phyloP scores from a whole-genome alignment of 129 eudicot genomes.

The Flaveria brownii region DNA sequence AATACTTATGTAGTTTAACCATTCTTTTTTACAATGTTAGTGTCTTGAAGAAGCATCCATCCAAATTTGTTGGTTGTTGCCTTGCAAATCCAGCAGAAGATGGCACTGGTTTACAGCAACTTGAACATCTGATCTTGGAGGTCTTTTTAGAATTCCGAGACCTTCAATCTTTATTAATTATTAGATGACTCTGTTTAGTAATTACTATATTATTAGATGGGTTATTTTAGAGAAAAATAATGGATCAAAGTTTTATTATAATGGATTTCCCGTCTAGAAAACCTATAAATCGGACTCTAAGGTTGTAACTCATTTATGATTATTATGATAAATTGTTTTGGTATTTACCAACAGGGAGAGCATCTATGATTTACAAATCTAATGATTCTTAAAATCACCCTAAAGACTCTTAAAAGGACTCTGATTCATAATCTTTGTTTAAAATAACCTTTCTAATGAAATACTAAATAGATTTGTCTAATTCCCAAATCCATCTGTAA shows the following conservation, averaged over 20 bases:
- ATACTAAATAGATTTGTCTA: not conserved
- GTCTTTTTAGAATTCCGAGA: constrained; percentile 29
- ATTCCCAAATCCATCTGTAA: not conserved
- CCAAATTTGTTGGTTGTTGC: constrained; percentile 86
- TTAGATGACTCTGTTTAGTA: not conserved
- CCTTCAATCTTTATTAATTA: not conserved
- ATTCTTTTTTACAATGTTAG: constrained; percentile 40
- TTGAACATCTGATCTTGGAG: constrained; percentile 63
- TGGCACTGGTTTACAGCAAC: constrained; percentile 69
- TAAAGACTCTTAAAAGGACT: not conserved
- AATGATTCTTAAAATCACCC: not conserved
- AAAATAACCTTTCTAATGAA: not conserved
- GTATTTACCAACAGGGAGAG: not conserved
- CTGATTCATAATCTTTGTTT: not conserved
- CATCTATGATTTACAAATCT: not conserved
- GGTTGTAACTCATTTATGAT: not conserved
- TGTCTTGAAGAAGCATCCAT: constrained; percentile 69
- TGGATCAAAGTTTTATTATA: not conserved
- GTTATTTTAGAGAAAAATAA: not conserved
- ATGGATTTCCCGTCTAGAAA: not conserved
- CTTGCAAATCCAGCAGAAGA: constrained; percentile 96
- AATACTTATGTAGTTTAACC: not conserved
- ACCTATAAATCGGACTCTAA: not conserved
- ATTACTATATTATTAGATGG: not conserved
- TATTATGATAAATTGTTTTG: not conserved